Percentiles rank a stretch among this genome's conserved stretches.
Evolutionary conservation across 139 green algal genomes (phyloP).

Genomic region (Helicosporidium sp.): DNA sequence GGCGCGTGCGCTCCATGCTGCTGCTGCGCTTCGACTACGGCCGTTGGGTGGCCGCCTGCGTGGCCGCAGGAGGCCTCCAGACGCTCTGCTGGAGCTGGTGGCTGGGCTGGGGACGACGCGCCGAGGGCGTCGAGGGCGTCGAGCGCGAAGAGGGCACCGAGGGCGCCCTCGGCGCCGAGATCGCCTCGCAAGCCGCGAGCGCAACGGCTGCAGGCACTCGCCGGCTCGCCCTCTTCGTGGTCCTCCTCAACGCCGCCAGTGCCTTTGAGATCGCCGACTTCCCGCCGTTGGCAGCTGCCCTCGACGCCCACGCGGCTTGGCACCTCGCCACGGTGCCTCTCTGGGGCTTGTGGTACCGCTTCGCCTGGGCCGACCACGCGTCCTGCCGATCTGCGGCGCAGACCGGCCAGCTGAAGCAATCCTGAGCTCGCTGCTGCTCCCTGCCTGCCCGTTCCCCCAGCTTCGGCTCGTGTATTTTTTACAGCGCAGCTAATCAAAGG

Average conservation of each 20-base stretch:
- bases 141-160: too few species aligned
- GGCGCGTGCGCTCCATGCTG: slow-evolving; percentile 55
- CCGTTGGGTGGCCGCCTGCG: slow-evolving; percentile 54
- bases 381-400: slow-evolving; percentile 1
- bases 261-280: slow-evolving; percentile 73
- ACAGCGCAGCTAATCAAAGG: not conserved
- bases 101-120: slow-evolving; percentile 4
- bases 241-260: slow-evolving; percentile 29
- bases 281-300: slow-evolving; percentile 27
- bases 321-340: slow-evolving; percentile 54
- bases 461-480: not conserved
- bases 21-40: slow-evolving; percentile 73
- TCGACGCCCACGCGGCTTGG: slow-evolving; percentile 72
- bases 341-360: slow-evolving; percentile 49
- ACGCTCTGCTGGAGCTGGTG: slow-evolving; percentile 26
- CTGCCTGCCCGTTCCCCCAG: not conserved
- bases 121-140: slow-evolving; percentile 11
- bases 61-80: slow-evolving; percentile 31
- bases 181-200: too few species aligned
- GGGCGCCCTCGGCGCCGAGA: too few species aligned
- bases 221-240: slow-evolving; percentile 34
- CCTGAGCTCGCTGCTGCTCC: not conserved
- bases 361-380: slow-evolving; percentile 11
- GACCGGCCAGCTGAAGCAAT: not conserved
- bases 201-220: too few species aligned